Base-by-base conservation (phyloP, 768 basidiomycete species). In the Pleurotus platypus region DNA sequence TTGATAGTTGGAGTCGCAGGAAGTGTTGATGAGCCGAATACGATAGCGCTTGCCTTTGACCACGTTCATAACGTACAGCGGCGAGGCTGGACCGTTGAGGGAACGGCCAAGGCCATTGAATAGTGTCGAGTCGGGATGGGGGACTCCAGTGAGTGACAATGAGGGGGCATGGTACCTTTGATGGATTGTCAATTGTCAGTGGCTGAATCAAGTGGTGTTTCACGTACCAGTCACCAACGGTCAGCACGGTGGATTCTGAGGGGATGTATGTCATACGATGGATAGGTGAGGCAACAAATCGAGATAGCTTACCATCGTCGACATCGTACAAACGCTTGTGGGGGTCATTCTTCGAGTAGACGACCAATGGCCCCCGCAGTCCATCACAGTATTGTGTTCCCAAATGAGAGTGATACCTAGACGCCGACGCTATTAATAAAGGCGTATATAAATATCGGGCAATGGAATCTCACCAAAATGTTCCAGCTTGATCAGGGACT, bases 51-150 rank as follows among this genome's bases (percentile, higher is more conserved):
- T 63, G 12, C 73, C 73, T 0, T 48, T 51, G 4, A 60, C 45
- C 24, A 84, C 78, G 37, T 73, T 71, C 49, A 78, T 67, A 6
- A 78, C 69, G 1, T 75, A 64, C 8, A 78, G 63, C 0, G 70
- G 55, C 6, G 66, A 56, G 4, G 40, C 15, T 11, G 74, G 72
- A 0, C 78, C 78, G 1, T 67, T 70, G 4, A 58, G 20, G 47
- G 67, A 75, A 1, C 79, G 75, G 7, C 78, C 79, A 15, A 69
- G 64, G 4, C 80, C 77, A 45, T 78, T 78, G 58, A 78, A 66
- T 35, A 66, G 30, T 1, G 64, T 64, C 0, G 69, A 59, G 11
- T 58, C 39, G 38, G 60, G 57, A 40, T 54, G 51, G 12, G 51
- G 51, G 15, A 54, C 38, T 27, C 51, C 51, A 18, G 38, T 27